These are phyloP conservation scores for Penium margaritaceum DNA, from an alignment of 139 green algal species.

Conservation along the genomic window DNA sequence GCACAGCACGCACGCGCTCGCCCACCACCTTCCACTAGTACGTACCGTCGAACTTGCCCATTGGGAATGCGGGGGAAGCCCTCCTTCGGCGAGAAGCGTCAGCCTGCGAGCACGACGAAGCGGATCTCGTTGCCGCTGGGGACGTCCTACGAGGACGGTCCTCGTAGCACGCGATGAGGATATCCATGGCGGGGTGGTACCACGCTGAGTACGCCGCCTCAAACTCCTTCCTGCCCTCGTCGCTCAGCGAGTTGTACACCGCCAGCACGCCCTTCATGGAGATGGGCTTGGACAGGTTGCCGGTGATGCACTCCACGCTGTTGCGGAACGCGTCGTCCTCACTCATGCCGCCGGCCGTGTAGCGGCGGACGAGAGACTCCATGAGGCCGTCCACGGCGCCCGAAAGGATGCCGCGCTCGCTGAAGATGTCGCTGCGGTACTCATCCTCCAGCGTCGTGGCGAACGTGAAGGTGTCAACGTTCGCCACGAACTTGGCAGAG, in stretches of 20 bases:
- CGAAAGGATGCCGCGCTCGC: conserved; percentile 90
- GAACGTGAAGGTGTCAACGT: too few relatives aligned
- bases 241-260: conserved; percentile 78
- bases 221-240: conserved; percentile 78
- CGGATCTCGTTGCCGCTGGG: conserved; percentile 96
- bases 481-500: too few relatives aligned
- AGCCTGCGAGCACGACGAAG: conserved; percentile 82
- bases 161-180: conserved; percentile 87
- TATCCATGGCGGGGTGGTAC: conserved; percentile 63
- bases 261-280: conserved; percentile 84
- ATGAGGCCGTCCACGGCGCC: conserved; percentile 95
- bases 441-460: conserved; percentile 92
- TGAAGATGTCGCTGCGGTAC: conserved; percentile 99
- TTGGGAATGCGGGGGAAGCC: conserved; percentile 74
- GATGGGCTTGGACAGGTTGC: conserved; percentile 86
- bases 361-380: conserved; percentile 88
- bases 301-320: conserved; percentile 94
- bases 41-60: conserved; percentile 96
- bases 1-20: conserved; percentile 68
- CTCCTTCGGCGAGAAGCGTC: conserved; percentile 72
- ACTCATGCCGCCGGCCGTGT: conserved; percentile 62
- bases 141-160: too few relatives aligned
- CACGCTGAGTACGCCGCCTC: conserved; percentile 78
- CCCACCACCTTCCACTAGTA: conserved; percentile 97
- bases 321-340: conserved; percentile 91